phyloP scores from a whole-genome alignment of 768 basidiomycete species.

The Boletus huronensis region DNA sequence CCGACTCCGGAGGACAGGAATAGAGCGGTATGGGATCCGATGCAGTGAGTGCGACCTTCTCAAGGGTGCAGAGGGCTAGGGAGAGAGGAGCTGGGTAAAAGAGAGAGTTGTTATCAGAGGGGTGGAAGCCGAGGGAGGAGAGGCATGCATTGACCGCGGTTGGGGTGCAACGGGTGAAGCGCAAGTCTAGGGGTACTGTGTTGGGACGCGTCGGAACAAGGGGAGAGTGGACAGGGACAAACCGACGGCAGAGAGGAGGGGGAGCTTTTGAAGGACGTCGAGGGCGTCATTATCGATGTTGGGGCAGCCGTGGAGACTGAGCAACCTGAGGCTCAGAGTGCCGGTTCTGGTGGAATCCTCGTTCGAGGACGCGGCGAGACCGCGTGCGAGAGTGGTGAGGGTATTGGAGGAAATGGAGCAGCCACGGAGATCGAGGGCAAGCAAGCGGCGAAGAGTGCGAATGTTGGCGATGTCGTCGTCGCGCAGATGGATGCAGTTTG shows the following conservation, averaged over 20 bases:
- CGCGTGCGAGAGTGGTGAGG: slow-evolving; percentile 48
- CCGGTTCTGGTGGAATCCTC: slow-evolving; percentile 30
- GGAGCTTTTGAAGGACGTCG: slow-evolving; percentile 43
- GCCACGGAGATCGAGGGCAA: slow-evolving; percentile 61
- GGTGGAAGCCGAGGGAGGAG: slow-evolving; percentile 24
- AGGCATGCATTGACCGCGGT: slow-evolving; percentile 15
- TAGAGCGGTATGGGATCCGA: slow-evolving; percentile 24
- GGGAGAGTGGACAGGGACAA: slow-evolving; percentile 20
- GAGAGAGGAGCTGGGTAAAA: slow-evolving; percentile 44
- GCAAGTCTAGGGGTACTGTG: slow-evolving; percentile 38
- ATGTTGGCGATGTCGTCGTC: slow-evolving; percentile 55
- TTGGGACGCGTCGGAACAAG: slow-evolving; percentile 1
- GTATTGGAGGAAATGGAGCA: slow-evolving; percentile 52
- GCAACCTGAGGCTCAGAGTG: slow-evolving; percentile 57
- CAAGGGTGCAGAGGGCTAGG: slow-evolving; percentile 33
- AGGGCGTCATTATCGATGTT: slow-evolving; percentile 45
- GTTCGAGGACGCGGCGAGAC: slow-evolving; percentile 34
- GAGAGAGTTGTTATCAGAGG: slow-evolving; percentile 29
- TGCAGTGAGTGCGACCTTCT: slow-evolving; percentile 15
- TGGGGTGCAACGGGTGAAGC: slow-evolving; percentile 44
- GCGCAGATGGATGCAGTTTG: slow-evolving; percentile 50
- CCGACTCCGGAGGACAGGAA: slow-evolving; percentile 23
- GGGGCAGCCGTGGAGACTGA: slow-evolving; percentile 53
- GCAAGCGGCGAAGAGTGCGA: slow-evolving; percentile 49
- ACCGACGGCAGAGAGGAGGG: slow-evolving; percentile 63